These are phyloP conservation scores for Hygrocybe coccinea DNA, from an alignment of 768 basidiomycete genomes.

Conservation along the genomic window DNA sequence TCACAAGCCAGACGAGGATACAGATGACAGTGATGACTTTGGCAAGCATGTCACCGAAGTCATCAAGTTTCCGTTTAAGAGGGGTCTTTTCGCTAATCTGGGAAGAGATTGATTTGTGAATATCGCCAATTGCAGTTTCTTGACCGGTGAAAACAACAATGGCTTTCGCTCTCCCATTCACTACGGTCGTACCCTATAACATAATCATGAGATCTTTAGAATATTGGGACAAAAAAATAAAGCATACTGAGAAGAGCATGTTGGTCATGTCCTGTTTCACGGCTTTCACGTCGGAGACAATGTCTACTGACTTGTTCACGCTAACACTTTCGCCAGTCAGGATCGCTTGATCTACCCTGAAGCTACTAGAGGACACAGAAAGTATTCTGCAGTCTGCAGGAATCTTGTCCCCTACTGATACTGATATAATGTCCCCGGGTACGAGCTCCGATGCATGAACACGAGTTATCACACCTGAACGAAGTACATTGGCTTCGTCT, in stretches of 20 bases:
- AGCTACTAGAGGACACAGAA: slow-evolving; percentile 87
- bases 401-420: slow-evolving; percentile 92
- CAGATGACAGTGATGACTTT: slow-evolving; percentile 98
- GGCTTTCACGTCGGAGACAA: slow-evolving; percentile 67
- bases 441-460: slow-evolving; percentile 88
- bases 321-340: slow-evolving; percentile 91
- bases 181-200: slow-evolving; percentile 85
- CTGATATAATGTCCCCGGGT: slow-evolving; percentile 87
- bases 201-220: slow-evolving; percentile 1
- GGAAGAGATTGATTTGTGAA: slow-evolving; percentile 91
- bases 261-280: slow-evolving; percentile 99
- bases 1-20: slow-evolving; percentile 96
- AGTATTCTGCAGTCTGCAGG: slow-evolving; percentile 92
- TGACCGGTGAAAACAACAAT: slow-evolving; percentile 84
- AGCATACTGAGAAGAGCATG: slow-evolving; percentile 79
- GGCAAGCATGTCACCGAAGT: slow-evolving; percentile 95
- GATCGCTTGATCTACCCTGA: slow-evolving; percentile 94
- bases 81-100: slow-evolving; percentile 97
- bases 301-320: slow-evolving; percentile 72
- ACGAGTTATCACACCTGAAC: slow-evolving; percentile 61
- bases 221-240: background rate
- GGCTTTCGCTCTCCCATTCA: slow-evolving; percentile 85
- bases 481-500: slow-evolving; percentile 88
- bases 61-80: slow-evolving; percentile 93
- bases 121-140: slow-evolving; percentile 90